Base-by-base conservation (phyloP, 257 asterid species). In the Cordia subcordata region DNA sequence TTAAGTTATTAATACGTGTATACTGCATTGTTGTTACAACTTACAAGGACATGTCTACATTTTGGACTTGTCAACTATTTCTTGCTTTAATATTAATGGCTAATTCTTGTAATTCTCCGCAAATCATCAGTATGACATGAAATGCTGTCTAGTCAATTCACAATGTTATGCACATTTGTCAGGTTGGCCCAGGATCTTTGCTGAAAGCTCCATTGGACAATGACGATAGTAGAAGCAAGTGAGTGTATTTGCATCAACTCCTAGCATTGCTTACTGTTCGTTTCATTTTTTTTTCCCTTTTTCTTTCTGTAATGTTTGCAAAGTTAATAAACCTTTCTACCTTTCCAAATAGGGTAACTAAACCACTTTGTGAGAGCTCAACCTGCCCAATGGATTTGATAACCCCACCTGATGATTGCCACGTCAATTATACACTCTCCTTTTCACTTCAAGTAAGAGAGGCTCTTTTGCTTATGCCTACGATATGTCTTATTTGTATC, bases 381-480 rank as follows among this genome's bases (percentile, higher is more conserved):
- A 69, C 72, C 63, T 91, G 98, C 76, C 98, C 98, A 57, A 51
- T 55, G 82, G 98, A 91, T 81, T 77, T 91, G 73, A 85, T 91
- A 67, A 68, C 79, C 64, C 98, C 98, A 51, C 98, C 96, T 46
- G 98, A 91, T 72, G 98, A 91, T 76, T 91, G 98, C 66, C 96
- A 91, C 81, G 98, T 83, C 68, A 91, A 91, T 74, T 88, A 91
- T 63, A 91, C 98, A 11, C 68, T 87, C 70, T 80, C 95, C 56
- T 91, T 88, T 80, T 83, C 98, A 39, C 71, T 91, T 74, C 98
- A 91, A 79, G 98, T 90, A 79, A 85, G 96, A 61, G 49, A 47
- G 49, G 37, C 47, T 46, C 73, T 59, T 58, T 51, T 20, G 32
- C 49, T 57, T 67, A 46, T 55, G 59, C 22, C 52, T 53, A 51